Conservation (phyloP, 371 early-diverging fungal species). For the Mortierella sp. region DNA sequence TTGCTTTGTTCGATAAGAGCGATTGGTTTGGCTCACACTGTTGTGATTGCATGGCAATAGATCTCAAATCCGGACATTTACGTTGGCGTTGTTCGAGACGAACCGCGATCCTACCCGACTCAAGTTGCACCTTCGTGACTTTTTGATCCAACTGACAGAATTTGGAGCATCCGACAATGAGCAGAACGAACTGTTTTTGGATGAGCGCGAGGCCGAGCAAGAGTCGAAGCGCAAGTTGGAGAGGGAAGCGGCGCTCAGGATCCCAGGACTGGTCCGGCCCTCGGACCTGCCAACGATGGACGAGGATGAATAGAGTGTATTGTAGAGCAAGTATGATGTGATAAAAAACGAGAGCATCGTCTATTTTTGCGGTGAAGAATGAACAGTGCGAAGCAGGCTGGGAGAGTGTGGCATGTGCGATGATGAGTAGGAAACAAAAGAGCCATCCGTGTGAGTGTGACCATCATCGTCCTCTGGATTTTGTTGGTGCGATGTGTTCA, state of each 20-base stretch:
- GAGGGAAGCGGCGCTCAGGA: constrained; percentile 82
- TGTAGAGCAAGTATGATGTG: no score
- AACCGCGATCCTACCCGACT: constrained; percentile 83
- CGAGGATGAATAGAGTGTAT: constrained; percentile 69
- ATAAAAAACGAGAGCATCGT: no score
- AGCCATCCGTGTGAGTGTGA: no score
- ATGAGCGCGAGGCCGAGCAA: constrained; percentile 91
- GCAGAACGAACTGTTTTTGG: constrained; percentile 88
- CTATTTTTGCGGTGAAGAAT: no score
- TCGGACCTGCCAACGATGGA: constrained; percentile 82
- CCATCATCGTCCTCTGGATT: no score
- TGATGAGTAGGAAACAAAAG: no score
- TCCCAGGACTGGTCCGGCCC: constrained; percentile 98
- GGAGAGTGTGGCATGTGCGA: no score
- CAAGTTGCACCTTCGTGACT: constrained; percentile 95
- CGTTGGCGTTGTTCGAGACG: constrained; percentile 85
- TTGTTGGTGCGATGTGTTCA: no score
- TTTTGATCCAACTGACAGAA: constrained; percentile 89
- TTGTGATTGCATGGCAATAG: constrained; percentile 47
- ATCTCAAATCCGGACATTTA: constrained; percentile 88
- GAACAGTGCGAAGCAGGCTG: no score
- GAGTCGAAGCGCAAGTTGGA: constrained; percentile 83
- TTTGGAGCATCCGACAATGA: constrained; percentile 59
- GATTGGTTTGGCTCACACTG: no score
- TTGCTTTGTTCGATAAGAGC: no score